Percentiles rank a stretch among this genome's conserved stretches.
Conservation (phyloP, 1,139 yeast species). For the Candida sp. region DNA sequence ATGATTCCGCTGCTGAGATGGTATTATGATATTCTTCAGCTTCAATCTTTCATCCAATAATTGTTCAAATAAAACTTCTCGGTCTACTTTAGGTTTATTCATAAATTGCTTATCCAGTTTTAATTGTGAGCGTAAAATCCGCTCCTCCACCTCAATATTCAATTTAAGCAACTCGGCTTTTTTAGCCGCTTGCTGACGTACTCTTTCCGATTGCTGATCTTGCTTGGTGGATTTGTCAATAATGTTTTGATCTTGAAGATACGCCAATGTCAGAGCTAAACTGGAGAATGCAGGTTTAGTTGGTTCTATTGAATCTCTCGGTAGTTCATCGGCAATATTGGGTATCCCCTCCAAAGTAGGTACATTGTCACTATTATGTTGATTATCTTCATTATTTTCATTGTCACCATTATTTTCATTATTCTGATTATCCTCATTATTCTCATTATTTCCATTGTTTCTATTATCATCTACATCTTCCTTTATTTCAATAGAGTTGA, state of each 20-base stretch:
- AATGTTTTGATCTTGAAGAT: slow-evolving; percentile 46
- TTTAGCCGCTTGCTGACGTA: slow-evolving; percentile 25
- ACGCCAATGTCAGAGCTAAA: slow-evolving; percentile 54
- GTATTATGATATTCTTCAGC: slow-evolving; percentile 18
- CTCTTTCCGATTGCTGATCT: slow-evolving; percentile 13
- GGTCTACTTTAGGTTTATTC: slow-evolving; percentile 26
- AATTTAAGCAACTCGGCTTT: slow-evolving; percentile 31
- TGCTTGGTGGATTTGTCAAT: slow-evolving; percentile 15
- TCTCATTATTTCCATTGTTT: background rate
- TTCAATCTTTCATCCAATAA: slow-evolving; percentile 27
- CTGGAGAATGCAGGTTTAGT: slow-evolving; percentile 27
- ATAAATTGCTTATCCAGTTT: slow-evolving; percentile 26
- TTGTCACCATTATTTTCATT: slow-evolving; percentile 5
- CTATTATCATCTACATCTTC: slow-evolving; percentile 1
- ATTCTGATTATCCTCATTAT: slow-evolving; percentile 3
- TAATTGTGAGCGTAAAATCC: slow-evolving; percentile 39
- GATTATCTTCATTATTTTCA: slow-evolving; percentile 5
- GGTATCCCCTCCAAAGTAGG: background rate
- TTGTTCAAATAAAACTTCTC: slow-evolving; percentile 23
- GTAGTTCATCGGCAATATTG: background rate
- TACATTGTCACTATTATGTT: background rate
- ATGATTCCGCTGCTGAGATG: background rate
- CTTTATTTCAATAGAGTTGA: slow-evolving; percentile 29
- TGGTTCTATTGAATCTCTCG: slow-evolving; percentile 3
- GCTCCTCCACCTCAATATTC: slow-evolving; percentile 34